Conservation (phyloP, 2,329 filamentous ascomycete species). For the Ascocoryne sarcoides region DNA sequence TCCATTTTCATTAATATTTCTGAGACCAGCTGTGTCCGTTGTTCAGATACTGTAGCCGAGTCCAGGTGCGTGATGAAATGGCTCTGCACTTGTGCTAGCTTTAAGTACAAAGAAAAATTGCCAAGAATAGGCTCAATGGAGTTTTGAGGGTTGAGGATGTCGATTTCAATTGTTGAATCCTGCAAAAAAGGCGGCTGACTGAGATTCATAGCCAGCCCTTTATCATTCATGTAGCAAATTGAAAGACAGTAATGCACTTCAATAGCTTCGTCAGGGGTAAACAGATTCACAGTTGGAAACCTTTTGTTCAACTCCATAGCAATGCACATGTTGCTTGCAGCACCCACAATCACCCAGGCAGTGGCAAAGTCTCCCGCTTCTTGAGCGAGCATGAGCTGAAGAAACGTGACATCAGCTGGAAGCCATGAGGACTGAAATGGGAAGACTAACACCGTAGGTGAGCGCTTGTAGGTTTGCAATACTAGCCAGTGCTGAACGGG, state of each 20-base stretch:
- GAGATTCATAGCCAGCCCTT: constrained; percentile 14
- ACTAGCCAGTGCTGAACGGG: background rate
- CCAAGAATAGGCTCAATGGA: background rate
- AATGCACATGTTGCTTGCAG: constrained; percentile 5
- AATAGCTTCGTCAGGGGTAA: background rate
- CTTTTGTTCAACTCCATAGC: constrained; percentile 7
- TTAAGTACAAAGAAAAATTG: constrained; percentile 8
- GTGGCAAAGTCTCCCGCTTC: constrained; percentile 10
- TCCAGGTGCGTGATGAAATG: constrained; percentile 3
- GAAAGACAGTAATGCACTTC: constrained; percentile 11
- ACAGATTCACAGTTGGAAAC: background rate
- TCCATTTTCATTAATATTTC: constrained; percentile 4
- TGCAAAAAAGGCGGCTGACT: constrained; percentile 1
- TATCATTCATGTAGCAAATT: constrained; percentile 10
- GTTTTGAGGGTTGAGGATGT: constrained; percentile 1
- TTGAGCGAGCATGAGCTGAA: constrained; percentile 7
- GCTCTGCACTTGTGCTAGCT: constrained; percentile 6
- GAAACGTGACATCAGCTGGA: background rate
- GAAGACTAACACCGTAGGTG: constrained; percentile 4
- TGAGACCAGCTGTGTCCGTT: background rate
- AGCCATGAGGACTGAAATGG: no score
- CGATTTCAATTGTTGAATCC: constrained; percentile 8
- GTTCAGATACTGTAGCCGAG: background rate
- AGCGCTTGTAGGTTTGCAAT: constrained; percentile 10
- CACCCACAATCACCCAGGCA: constrained; percentile 6